Evolutionary conservation across 2,329 filamentous ascomycete species (phyloP).

Genomic region (Colletotrichum sp.): DNA sequence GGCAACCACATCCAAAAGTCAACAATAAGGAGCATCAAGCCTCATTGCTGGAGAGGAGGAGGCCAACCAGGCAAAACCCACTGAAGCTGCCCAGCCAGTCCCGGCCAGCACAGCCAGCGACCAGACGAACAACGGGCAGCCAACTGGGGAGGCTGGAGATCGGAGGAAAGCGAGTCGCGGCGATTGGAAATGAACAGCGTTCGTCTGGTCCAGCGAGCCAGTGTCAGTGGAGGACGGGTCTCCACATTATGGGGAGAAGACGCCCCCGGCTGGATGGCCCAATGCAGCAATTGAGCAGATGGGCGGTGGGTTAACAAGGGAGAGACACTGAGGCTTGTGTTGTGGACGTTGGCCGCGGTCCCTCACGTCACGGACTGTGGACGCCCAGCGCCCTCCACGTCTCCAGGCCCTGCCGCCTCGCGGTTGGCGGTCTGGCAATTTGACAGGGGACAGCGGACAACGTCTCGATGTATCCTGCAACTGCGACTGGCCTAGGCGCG

Average conservation of each 20-base stretch:
- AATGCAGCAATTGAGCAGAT: slow-evolving; percentile 20
- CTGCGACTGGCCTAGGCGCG: background rate
- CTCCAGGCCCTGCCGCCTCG: background rate
- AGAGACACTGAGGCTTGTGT: background rate
- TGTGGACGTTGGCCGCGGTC: background rate
- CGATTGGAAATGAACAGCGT: slow-evolving; percentile 19
- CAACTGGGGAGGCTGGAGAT: slow-evolving; percentile 11
- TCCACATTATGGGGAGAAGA: slow-evolving; percentile 1
- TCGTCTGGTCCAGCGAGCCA: slow-evolving; percentile 16
- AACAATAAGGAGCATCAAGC: background rate
- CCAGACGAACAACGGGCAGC: background rate
- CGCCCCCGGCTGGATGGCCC: background rate
- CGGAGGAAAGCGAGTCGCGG: slow-evolving; percentile 10
- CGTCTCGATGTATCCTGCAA: background rate
- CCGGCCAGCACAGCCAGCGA: background rate
- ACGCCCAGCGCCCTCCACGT: background rate
- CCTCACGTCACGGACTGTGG: background rate
- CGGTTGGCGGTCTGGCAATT: background rate
- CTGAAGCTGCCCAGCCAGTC: background rate
- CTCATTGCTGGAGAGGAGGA: background rate
- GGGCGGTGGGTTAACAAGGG: slow-evolving; percentile 1
- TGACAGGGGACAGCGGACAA: background rate
- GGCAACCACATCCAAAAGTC: background rate
- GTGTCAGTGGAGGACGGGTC: background rate
- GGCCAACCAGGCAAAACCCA: background rate